Percentiles rank a stretch among this genome's conserved stretches.
Evolutionary conservation across 2,329 filamentous ascomycete species (phyloP).

Genomic region (Periconia sp.): DNA sequence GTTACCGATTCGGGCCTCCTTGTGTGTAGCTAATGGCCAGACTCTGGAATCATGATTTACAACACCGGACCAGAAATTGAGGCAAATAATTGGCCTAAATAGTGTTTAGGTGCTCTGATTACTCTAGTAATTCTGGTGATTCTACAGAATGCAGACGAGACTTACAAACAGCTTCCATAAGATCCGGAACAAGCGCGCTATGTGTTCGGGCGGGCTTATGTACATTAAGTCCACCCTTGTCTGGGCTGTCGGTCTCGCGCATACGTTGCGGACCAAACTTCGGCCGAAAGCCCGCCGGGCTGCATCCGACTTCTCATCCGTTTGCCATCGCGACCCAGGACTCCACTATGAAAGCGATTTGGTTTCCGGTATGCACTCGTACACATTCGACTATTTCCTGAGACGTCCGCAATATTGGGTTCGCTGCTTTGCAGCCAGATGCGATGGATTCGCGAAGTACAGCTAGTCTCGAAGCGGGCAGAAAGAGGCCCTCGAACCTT

Average conservation of each 20-base stretch:
- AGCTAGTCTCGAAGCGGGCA: slow-evolving; percentile 19
- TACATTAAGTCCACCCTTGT: neutral
- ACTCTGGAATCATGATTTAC: too few species aligned
- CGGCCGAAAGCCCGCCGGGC: slow-evolving; percentile 25
- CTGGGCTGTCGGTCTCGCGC: neutral
- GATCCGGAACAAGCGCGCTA: too few species aligned
- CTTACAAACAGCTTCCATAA: too few species aligned
- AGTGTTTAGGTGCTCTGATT: too few species aligned
- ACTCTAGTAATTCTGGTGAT: too few species aligned
- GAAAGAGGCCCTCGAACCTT: slow-evolving; percentile 35
- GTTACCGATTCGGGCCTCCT: too few species aligned
- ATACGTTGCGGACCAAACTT: slow-evolving; percentile 33
- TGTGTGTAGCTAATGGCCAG: too few species aligned
- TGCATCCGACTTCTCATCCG: slow-evolving; percentile 15
- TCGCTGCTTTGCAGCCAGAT: slow-evolving; percentile 11
- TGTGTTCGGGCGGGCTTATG: too few species aligned
- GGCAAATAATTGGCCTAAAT: too few species aligned
- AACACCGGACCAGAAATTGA: too few species aligned
- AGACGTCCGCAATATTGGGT: slow-evolving; percentile 9
- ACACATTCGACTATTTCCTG: slow-evolving; percentile 15
- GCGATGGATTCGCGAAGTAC: slow-evolving; percentile 27
- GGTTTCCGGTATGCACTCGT: slow-evolving; percentile 24
- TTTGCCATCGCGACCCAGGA: slow-evolving; percentile 31
- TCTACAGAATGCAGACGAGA: too few species aligned
- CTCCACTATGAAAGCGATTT: slow-evolving; percentile 42